Base-by-base conservation (phyloP, 306 rosid species). In the Cotoneaster glaucophyllus region DNA sequence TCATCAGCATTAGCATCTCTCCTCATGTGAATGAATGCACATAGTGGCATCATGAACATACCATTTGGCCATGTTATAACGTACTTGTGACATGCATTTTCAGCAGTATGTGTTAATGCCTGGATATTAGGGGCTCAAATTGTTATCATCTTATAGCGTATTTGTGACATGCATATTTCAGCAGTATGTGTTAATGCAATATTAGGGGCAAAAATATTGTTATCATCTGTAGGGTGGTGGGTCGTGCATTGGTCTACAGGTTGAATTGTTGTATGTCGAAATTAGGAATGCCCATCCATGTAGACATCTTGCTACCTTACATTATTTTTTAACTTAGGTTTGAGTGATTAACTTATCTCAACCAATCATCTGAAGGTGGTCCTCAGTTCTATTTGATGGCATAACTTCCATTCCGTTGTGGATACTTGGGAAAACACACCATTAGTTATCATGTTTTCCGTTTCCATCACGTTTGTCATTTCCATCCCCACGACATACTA, bases 1-100 rank as follows among this genome's bases (percentile, higher is more conserved):
- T 89, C 92, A 90, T 92, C 93, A 87, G 83, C 98, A 90, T 90
- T 85, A 81, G 85, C 93, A 94, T 94, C 92, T 82, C 81, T 87
- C 84, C 85, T 88, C 90, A 83, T 90, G 90, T 85, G 84, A 86
- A 87, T 87, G 92, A 90, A 84, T 85, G 88, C 96, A 87, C 90
- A 7, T 87, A 78, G 79, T 90, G 97, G 92, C 97, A 88, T 92
- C 92, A 86, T 86, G 81, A 84, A 84, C 97, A 95, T 90, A 80
- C 80, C 91, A 90, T 89, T 85, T 86, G 93, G 89, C 80, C 86
- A 80, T 93, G 97, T 78, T 86, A 87, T 74, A 61, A 69, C 64
- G 72, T 76, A 59, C 82, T 39, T 61, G 64, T 26, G 89, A 85
- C 97, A 90, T 92, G 97, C 99, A 92, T 90, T 86, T 59, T 86